These are phyloP conservation scores for Trichoderma reesei DNA, from an alignment of 495 filamentous ascomycete species.

Conservation along the genomic window DNA sequence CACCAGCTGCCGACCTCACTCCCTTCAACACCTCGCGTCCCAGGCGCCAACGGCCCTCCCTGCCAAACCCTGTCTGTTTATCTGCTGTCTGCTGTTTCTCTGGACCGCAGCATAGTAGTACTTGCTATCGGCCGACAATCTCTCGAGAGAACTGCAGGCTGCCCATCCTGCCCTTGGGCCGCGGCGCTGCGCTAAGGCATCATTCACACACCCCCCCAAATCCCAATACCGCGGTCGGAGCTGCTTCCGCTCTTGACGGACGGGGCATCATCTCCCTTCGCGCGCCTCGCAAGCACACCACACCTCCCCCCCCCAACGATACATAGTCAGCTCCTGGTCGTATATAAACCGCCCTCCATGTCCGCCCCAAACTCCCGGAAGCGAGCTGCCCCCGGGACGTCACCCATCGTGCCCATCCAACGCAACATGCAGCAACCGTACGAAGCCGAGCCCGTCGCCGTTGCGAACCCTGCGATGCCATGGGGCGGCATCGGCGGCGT, in stretches of 20 bases:
- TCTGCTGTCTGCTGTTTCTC: neutral
- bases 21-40: neutral
- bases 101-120: neutral
- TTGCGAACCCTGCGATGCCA: constrained; percentile 28
- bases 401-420: constrained; percentile 45
- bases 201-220: neutral
- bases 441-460: constrained; percentile 21
- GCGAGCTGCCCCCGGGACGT: constrained; percentile 62
- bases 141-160: neutral
- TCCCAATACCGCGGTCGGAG: neutral
- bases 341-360: constrained; percentile 31
- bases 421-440: constrained; percentile 33
- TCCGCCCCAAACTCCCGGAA: constrained; percentile 52
- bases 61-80: neutral
- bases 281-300: neutral
- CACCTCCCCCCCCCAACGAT: neutral
- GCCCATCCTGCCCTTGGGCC: neutral
- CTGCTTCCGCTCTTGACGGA: neutral
- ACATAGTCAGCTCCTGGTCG: neutral
- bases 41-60: neutral
- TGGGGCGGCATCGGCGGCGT: constrained; percentile 28
- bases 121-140: neutral
- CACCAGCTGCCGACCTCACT: neutral
- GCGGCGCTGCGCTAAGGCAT: neutral
- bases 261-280: neutral